Percentiles rank a stretch among this genome's conserved stretches.
These are phyloP conservation scores for Hordeum marinum DNA, from an alignment of 176 grass and related monocot species.

Conservation along the genomic window DNA sequence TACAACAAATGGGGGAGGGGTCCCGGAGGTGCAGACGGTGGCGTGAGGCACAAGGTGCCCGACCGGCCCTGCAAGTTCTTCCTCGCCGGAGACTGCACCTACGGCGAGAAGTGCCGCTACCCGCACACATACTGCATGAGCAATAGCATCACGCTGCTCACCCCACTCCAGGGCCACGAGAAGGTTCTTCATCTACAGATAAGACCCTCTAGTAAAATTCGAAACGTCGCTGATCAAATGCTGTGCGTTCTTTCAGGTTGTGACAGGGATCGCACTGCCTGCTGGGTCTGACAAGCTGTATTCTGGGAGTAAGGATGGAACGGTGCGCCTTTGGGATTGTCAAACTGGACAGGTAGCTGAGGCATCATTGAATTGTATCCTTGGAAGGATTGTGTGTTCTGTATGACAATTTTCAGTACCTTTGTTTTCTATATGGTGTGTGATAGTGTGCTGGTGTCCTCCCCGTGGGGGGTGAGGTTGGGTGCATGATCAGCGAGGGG, in stretches of 20 bases:
- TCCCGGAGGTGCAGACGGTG: constrained; percentile 27
- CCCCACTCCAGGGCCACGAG: constrained; percentile 74
- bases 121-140: constrained; percentile 66
- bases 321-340: constrained; percentile 85
- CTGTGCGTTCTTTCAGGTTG: constrained; percentile 37
- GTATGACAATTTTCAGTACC: constrained; percentile 21
- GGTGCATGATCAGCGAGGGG: constrained; percentile 96
- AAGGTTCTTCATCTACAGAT: constrained; percentile 44
- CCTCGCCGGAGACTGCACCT: constrained; percentile 59
- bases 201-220: background rate
- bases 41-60: constrained; percentile 14
- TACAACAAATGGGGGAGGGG: constrained; percentile 75
- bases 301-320: constrained; percentile 86
- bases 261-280: constrained; percentile 70
- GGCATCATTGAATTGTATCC: constrained; percentile 22
- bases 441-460: constrained; percentile 60
- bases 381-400: constrained; percentile 13
- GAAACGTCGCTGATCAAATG: background rate
- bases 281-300: constrained; percentile 90
- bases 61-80: constrained; percentile 64
- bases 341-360: constrained; percentile 85
- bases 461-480: constrained; percentile 67
- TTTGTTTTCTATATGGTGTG: constrained; percentile 38
- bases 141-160: constrained; percentile 63
- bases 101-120: constrained; percentile 69